phyloP scores from a whole-genome alignment of 1,284 basidiomycete species.

The Filobasidium uniguttulatum region DNA sequence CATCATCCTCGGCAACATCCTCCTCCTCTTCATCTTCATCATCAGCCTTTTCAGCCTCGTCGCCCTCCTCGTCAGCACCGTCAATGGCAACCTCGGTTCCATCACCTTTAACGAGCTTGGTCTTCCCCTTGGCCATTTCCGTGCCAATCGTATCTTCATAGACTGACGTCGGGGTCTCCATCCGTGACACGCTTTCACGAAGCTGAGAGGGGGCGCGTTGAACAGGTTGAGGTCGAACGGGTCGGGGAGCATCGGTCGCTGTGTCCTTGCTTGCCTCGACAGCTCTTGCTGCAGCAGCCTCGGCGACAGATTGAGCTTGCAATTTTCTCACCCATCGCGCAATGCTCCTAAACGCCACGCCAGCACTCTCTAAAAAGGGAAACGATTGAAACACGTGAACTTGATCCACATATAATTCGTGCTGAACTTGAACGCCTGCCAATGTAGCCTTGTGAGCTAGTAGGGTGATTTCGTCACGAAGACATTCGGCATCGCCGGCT shows the following conservation, averaged over 20 bases:
- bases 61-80: background rate
- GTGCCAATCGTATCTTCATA: slow-evolving; percentile 9
- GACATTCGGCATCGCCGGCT: slow-evolving; percentile 82
- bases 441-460: slow-evolving; percentile 84
- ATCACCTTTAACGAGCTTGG: slow-evolving; percentile 12
- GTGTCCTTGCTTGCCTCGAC: background rate
- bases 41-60: background rate
- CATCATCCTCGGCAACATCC: background rate
- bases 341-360: slow-evolving; percentile 61
- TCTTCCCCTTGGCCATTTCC: slow-evolving; percentile 11
- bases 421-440: slow-evolving; percentile 73
- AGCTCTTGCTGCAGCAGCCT: background rate
- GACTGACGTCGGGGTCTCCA: slow-evolving; percentile 1
- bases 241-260: background rate
- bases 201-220: background rate
- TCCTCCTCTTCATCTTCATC: background rate
- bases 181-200: background rate
- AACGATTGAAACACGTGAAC: slow-evolving; percentile 85
- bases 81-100: slow-evolving; percentile 13
- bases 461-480: slow-evolving; percentile 84
- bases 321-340: slow-evolving; percentile 55
- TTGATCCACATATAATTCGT: slow-evolving; percentile 87
- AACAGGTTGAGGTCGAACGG: background rate
- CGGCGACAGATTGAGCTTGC: slow-evolving; percentile 10
- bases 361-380: slow-evolving; percentile 61